Evolutionary conservation across 2,329 filamentous ascomycete genomes (phyloP).

Genomic region (Phoma herbarum): DNA sequence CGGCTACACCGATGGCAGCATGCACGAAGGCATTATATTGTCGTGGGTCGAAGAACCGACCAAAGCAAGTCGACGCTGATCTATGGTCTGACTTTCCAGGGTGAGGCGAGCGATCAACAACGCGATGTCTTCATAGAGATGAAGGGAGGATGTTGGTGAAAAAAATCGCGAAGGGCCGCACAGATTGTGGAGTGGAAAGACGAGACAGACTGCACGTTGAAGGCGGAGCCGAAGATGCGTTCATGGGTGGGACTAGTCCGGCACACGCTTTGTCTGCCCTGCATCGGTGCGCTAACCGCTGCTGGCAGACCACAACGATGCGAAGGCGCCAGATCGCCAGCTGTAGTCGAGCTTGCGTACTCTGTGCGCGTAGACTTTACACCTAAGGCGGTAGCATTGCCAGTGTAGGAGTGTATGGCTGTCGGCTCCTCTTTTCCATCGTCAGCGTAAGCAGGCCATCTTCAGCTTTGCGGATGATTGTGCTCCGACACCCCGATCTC

Average conservation of each 20-base stretch:
- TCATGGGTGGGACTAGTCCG: conserved; percentile 10
- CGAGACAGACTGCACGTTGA: conserved; percentile 35
- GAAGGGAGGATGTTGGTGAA: conserved; percentile 18
- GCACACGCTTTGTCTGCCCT: conserved; percentile 19
- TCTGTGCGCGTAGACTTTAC: conserved; percentile 14
- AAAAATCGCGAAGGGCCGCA: conserved; percentile 23
- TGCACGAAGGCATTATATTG: conserved; percentile 3
- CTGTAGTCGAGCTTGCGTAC: conserved; percentile 22
- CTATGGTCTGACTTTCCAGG: conserved; percentile 35
- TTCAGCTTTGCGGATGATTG: conserved; percentile 6
- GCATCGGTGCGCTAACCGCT: conserved; percentile 19
- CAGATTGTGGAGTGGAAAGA: conserved; percentile 24
- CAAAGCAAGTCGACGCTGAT: conserved; percentile 30
- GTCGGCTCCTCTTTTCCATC: conserved; percentile 28
- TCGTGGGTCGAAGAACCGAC: conserved; percentile 18
- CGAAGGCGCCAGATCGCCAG: conserved; percentile 15
- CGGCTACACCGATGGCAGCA: conserved; percentile 18
- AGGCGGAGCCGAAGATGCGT: conserved; percentile 33
- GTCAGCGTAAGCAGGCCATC: conserved; percentile 11
- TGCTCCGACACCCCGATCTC: conserved; percentile 20
- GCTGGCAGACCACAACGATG: conserved; percentile 2
- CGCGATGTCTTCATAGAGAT: conserved; percentile 19
- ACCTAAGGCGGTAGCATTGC: conserved; percentile 11
- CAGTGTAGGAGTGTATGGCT: conserved; percentile 4
- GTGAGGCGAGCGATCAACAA: conserved; percentile 36